phyloP scores from a whole-genome alignment of 495 filamentous ascomycete genomes.

The Chaetomium cochliodes region DNA sequence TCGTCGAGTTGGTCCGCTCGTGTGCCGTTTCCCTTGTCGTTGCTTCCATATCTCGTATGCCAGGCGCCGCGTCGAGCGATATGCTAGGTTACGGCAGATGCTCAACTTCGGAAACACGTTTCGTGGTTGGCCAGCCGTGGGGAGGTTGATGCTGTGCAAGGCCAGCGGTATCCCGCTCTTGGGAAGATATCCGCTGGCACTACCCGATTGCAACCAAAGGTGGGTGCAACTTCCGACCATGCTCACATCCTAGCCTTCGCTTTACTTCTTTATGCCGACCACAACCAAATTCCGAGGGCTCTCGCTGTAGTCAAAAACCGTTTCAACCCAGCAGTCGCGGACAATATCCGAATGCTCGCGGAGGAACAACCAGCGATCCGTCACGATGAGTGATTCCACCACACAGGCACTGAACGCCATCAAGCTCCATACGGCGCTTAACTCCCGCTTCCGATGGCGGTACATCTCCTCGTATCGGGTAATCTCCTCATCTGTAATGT shows the following conservation, averaged over 20 bases:
- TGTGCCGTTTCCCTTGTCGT: neutral
- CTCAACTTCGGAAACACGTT: neutral
- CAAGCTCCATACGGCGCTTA: slow-evolving; percentile 83
- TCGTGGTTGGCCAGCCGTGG: neutral
- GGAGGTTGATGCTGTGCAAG: slow-evolving; percentile 5
- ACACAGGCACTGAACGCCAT: slow-evolving; percentile 94
- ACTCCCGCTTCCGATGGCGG: slow-evolving; percentile 67
- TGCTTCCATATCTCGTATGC: neutral
- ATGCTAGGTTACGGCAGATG: neutral
- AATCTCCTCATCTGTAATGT: slow-evolving; percentile 72
- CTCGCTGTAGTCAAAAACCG: slow-evolving; percentile 84
- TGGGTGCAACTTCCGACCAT: slow-evolving; percentile 8
- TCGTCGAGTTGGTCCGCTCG: neutral
- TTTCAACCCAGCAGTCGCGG: slow-evolving; percentile 81
- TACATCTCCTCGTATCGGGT: slow-evolving; percentile 64
- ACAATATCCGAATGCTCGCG: slow-evolving; percentile 68
- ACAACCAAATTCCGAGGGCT: slow-evolving; percentile 89
- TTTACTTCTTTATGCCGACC: slow-evolving; percentile 76
- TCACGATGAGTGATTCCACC: slow-evolving; percentile 84
- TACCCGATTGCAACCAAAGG: slow-evolving; percentile 10
- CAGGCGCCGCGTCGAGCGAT: neutral
- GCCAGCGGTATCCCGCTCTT: neutral
- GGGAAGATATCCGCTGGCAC: neutral
- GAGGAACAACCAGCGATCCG: slow-evolving; percentile 88
- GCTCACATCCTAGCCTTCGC: neutral